These are phyloP conservation scores for Pseudocercospora macadamiae DNA, from an alignment of 2,329 filamentous ascomycete genomes.

Conservation along the genomic window DNA sequence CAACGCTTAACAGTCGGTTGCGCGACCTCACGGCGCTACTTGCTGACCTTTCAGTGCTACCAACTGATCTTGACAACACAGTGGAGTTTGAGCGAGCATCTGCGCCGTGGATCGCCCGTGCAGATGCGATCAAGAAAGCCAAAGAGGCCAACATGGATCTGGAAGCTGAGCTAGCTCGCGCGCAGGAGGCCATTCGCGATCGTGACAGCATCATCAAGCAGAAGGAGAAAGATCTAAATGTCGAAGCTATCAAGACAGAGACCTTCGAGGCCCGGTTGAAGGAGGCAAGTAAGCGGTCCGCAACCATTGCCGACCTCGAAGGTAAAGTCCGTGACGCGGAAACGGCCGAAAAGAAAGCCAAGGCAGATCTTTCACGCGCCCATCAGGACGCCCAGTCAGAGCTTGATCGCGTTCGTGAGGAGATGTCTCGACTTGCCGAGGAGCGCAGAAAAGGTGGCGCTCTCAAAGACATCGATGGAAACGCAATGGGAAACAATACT, in stretches of 20 bases:
- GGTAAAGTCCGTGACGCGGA: conserved; percentile 34
- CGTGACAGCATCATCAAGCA: conserved; percentile 59
- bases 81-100: conserved; percentile 67
- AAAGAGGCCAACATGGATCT: conserved; percentile 80
- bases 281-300: conserved; percentile 77
- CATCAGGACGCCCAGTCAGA: conserved; percentile 33
- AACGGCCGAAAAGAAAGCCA: conserved; percentile 60
- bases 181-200: conserved; percentile 80
- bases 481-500: conserved; percentile 69
- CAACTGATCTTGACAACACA: conserved; percentile 48
- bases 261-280: conserved; percentile 85
- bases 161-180: conserved; percentile 78
- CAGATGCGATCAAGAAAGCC: conserved; percentile 78
- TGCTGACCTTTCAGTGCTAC: conserved; percentile 69
- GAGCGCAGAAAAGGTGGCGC: conserved; percentile 48
- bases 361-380: conserved; percentile 30
- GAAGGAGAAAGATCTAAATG: conserved; percentile 78
- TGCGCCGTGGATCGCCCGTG: conserved; percentile 81
- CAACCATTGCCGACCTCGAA: conserved; percentile 68
- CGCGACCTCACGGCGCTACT: conserved; percentile 66
- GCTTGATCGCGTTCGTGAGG: conserved; percentile 33
- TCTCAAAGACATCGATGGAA: conserved; percentile 58
- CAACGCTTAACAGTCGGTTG: conserved; percentile 68
- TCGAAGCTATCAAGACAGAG: conserved; percentile 88
- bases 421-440: conserved; percentile 34